Conservation (phyloP, 495 filamentous ascomycete genomes). For the Penicillium subrubescens region DNA sequence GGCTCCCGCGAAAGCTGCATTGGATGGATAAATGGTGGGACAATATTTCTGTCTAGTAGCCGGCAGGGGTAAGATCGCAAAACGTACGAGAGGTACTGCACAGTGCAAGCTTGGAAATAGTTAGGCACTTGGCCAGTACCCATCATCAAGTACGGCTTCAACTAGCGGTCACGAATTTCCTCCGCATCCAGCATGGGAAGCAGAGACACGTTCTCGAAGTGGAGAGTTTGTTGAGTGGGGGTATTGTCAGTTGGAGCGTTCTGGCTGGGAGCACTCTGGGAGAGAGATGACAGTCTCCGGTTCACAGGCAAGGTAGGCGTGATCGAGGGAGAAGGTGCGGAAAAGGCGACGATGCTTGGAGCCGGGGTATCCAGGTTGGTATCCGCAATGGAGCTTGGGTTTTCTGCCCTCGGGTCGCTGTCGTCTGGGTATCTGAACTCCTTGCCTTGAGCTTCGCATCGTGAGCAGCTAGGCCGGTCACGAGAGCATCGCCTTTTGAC, state of each 20-base stretch:
- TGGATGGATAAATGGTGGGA: slow-evolving; percentile 45
- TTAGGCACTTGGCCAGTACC: slow-evolving; percentile 39
- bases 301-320: not conserved
- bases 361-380: not conserved
- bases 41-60: slow-evolving; percentile 26
- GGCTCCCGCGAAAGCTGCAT: slow-evolving; percentile 23
- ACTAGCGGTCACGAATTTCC: slow-evolving; percentile 37
- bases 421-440: slow-evolving; percentile 34
- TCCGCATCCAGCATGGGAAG: slow-evolving; percentile 41
- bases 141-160: slow-evolving; percentile 41
- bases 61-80: slow-evolving; percentile 40
- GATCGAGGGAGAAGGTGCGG: not conserved
- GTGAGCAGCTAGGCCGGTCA: slow-evolving; percentile 37
- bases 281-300: too few species aligned
- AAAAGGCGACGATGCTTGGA: not conserved
- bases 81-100: slow-evolving; percentile 41
- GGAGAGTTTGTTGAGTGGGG: not conserved
- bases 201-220: slow-evolving; percentile 20
- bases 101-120: slow-evolving; percentile 32
- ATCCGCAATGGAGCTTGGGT: not conserved
- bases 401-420: not conserved
- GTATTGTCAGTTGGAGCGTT: too few species aligned
- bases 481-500: slow-evolving; percentile 44
- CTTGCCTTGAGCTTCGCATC: slow-evolving; percentile 33
- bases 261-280: not conserved